phyloP scores from a whole-genome alignment of 2,329 filamentous ascomycete genomes.

The Fusarium penzigii region DNA sequence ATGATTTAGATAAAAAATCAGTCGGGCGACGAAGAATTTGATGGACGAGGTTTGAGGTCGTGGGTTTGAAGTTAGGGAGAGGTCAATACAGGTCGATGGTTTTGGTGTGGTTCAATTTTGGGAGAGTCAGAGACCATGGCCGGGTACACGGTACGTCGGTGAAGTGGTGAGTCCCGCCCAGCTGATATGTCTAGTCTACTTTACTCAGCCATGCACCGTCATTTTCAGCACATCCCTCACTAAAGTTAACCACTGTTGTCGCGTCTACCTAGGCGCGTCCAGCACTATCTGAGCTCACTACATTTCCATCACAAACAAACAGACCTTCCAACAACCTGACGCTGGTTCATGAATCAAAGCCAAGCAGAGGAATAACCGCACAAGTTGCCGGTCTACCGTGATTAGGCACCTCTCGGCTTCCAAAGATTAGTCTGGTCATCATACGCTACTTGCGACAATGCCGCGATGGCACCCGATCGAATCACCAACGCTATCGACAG shows the following conservation, averaged over 20 bases:
- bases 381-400: background rate
- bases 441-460: slow-evolving; percentile 41
- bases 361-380: too few species aligned
- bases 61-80: slow-evolving; percentile 28
- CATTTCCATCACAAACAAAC: background rate
- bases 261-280: slow-evolving; percentile 28
- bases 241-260: slow-evolving; percentile 24
- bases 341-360: too few species aligned
- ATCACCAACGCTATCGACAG: slow-evolving; percentile 78
- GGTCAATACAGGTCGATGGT: slow-evolving; percentile 22
- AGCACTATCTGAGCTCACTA: slow-evolving; percentile 11
- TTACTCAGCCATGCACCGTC: background rate
- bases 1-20: slow-evolving; percentile 47
- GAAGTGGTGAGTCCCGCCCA: background rate
- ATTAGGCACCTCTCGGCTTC: background rate
- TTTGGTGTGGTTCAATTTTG: slow-evolving; percentile 40
- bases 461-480: slow-evolving; percentile 63
- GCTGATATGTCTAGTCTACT: background rate
- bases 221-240: slow-evolving; percentile 9
- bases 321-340: too few species aligned
- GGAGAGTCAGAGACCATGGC: slow-evolving; percentile 28
- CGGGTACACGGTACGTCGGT: slow-evolving; percentile 28
- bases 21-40: slow-evolving; percentile 41
- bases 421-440: background rate
- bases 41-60: slow-evolving; percentile 36